Evolutionary conservation across 108 stramenopile species (phyloP).

Genomic region (Cylindrotheca closterium): DNA sequence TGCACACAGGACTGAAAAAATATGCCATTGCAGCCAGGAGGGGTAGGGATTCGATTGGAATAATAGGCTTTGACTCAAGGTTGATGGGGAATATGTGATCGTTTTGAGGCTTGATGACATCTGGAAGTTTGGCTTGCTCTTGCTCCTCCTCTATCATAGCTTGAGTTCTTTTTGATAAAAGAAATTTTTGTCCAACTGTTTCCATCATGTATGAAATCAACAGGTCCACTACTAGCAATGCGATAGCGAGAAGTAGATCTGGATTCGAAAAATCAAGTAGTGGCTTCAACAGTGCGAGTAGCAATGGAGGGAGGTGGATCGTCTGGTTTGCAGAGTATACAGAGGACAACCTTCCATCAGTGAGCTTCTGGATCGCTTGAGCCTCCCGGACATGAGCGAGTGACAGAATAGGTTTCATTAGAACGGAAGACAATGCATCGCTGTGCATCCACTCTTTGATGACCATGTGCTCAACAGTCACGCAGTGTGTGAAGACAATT

Average conservation of each 20-base stretch:
- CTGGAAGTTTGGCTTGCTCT: slow-evolving; percentile 19
- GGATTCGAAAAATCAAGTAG: slow-evolving; percentile 2
- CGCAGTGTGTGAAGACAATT: slow-evolving; percentile 8
- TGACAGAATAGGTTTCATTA: slow-evolving; percentile 19
- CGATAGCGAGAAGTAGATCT: slow-evolving; percentile 10
- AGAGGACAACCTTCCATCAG: slow-evolving; percentile 7
- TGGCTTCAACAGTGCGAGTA: slow-evolving; percentile 11
- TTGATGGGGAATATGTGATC: slow-evolving; percentile 24
- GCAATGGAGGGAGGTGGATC: slow-evolving; percentile 31
- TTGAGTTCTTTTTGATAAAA: slow-evolving; percentile 7
- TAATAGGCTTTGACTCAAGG: slow-evolving; percentile 8
- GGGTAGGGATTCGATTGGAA: slow-evolving; percentile 41
- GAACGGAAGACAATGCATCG: slow-evolving; percentile 11
- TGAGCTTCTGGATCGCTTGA: slow-evolving; percentile 17
- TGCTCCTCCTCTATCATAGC: slow-evolving; percentile 17
- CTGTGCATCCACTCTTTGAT: slow-evolving; percentile 16
- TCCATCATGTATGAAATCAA: slow-evolving; percentile 24
- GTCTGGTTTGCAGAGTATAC: slow-evolving; percentile 16
- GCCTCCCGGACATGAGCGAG: slow-evolving; percentile 28
- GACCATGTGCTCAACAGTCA: background rate
- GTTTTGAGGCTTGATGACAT: slow-evolving; percentile 26
- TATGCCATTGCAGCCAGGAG: slow-evolving; percentile 44
- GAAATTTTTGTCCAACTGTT: slow-evolving; percentile 2
- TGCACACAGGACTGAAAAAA: slow-evolving; percentile 55
- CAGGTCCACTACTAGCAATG: slow-evolving; percentile 28